Base-by-base conservation (phyloP, 441 rosid species). In the Gossypium lobatum region DNA sequence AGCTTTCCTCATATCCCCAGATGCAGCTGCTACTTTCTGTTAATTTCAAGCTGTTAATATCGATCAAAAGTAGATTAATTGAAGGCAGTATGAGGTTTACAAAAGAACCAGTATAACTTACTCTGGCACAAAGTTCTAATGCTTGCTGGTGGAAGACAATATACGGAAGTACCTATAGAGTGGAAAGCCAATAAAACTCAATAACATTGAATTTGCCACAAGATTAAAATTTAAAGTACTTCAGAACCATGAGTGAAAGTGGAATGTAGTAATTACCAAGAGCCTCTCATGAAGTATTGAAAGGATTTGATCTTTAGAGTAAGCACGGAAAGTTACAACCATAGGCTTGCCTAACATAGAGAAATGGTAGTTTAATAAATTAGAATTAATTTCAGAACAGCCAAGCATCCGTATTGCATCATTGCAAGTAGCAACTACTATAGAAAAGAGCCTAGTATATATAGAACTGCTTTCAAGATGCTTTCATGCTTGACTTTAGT, bases 1-100 rank as follows among this genome's bases (percentile, higher is more conserved):
- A 73, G 99, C 99, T 83, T 89, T 93, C 66, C 98, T 80, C 97
- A 91, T 93, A 82, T 95, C 99, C 74, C 98, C 99, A 74, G 95
- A 91, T 79, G 92, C 93, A 70, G 98, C 92, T 34, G 97, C 91
- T 75, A 95, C 93, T 93, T 87, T 95, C 99, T 91, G 91, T 54
- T 34, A 81, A 73, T 45, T 28, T 48, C 37, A 73, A 77, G 63
- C 0, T 37, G 21, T 75, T 62, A 76, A 72, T 65, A 71, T 73
- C 54, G 23, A 54, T 18, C 61, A 58, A 64, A 58, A 37, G 34
- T 28, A 64, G 14, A n/a, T 73, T 53, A 71, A 59, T 10, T 73
- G n/a, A 71, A 73, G 50, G 64, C 68, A 68, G 55, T 2, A 23
- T 63, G 62, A 72, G 4, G 26, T 6, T 68, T 61, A 64, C 59